Base-by-base conservation (phyloP, 495 filamentous ascomycete species). In the Daldinia loculata region DNA sequence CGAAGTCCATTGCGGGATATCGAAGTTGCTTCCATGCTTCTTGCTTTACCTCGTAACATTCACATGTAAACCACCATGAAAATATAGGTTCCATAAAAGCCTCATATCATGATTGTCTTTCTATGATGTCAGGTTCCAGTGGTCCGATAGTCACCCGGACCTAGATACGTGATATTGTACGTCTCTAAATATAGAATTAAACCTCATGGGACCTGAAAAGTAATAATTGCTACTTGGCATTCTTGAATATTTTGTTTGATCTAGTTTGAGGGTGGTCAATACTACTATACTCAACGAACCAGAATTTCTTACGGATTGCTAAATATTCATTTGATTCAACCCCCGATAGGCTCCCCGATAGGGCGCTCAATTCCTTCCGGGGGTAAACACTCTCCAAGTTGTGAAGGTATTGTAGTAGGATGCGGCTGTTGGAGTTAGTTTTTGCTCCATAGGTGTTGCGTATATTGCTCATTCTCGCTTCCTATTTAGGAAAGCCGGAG, bases 401-500 rank as follows among this genome's bases (percentile, higher is more conserved):
- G 41, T 50, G 58, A n/a, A 36, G 34, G 26, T 50, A 61, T 19
- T 17, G 19, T 43, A 5, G 9, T 39, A 52, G 14, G 29, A 57
- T 66, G 32, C 41, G 26, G 32, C 30, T 30, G 17, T 50, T 38
- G 15, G 17, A 36, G 6, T 22, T 2, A 52, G 14, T 34, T 22
- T 19, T 19, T 17, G 26, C 29, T 48, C 26, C 17, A 24, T 29
- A 5, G n/a, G n/a, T n/a, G n/a, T 22, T 30, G 3, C 27, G 30
- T 36, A 56, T 56, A 43, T 30, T 30, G 56, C 32, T 64, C 56
- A 53, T 11, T 50, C n/a, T 24, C 19, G 15, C 57, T 66, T 36
- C 68, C 57, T 27, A 6, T 71, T 71, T 27, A 24, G 68, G 68
- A 52, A 71, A 66, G 39, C 68, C 68, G 63, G 57, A 36, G 32